These are phyloP conservation scores for Pleodorina starrii DNA, from an alignment of 139 green algal species.

Conservation along the genomic window DNA sequence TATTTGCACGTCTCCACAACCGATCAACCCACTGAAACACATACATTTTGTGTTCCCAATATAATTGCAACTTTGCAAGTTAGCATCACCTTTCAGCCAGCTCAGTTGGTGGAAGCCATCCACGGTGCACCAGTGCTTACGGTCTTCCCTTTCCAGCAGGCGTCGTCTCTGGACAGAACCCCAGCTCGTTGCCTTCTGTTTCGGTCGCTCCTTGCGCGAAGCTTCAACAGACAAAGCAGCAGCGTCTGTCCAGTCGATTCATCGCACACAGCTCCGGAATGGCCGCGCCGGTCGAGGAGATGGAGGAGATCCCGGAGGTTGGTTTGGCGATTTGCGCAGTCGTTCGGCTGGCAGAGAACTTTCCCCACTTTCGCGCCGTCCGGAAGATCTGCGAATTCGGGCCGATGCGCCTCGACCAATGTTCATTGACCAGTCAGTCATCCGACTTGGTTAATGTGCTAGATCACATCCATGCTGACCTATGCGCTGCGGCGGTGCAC, in stretches of 20 bases:
- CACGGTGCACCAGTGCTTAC: background rate
- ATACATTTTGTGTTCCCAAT: background rate
- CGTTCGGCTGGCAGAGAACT: background rate
- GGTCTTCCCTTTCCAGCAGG: background rate
- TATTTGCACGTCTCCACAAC: background rate
- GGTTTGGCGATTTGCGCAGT: background rate
- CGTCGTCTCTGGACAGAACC: background rate
- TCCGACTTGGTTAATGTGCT: too few relatives aligned
- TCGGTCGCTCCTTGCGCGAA: background rate
- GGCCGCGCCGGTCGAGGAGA: conserved; percentile 24
- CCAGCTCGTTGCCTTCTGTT: background rate
- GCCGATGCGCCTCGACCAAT: background rate
- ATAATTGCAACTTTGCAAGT: background rate
- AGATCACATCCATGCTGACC: background rate
- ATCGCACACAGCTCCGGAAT: background rate
- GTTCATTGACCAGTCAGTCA: too few relatives aligned
- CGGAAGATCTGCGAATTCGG: background rate
- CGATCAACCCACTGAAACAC: background rate
- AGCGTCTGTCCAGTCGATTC: background rate
- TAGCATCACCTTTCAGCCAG: background rate
- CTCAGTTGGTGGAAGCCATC: background rate
- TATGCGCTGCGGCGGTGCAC: background rate
- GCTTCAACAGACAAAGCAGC: background rate
- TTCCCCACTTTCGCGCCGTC: background rate
- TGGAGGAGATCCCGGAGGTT: conserved; percentile 42